Percentiles rank a stretch among this genome's conserved stretches.
Evolutionary conservation across 192 early-diverging fungal genomes (phyloP).

Genomic region (Coemansia guatemalensis): DNA sequence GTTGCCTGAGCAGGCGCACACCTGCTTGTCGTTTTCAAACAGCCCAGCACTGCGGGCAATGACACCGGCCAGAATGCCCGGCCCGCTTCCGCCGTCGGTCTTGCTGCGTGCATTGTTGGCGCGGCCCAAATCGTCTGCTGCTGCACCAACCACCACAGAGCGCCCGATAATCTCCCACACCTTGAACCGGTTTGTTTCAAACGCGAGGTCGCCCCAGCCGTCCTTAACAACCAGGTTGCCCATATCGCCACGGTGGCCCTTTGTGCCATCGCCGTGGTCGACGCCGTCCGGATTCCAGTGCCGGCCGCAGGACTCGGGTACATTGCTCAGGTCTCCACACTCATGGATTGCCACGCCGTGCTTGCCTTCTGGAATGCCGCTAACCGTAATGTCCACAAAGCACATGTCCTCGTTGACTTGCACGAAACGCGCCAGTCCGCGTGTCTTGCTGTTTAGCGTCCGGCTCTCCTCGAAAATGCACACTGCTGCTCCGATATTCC

Average conservation of each 20-base stretch:
- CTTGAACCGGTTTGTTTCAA: conserved; percentile 71
- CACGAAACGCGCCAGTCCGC: conserved; percentile 79
- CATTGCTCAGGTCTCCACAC: conserved; percentile 68
- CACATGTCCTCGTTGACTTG: conserved; percentile 70
- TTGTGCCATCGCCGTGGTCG: conserved; percentile 21
- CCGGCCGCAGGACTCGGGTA: conserved; percentile 47
- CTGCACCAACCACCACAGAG: conserved; percentile 70
- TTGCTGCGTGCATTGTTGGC: conserved; percentile 34
- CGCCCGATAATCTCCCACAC: conserved; percentile 92
- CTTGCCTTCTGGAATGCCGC: conserved; percentile 62
- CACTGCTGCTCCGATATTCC: conserved; percentile 81
- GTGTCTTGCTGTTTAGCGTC: conserved; percentile 10
- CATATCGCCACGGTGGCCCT: conserved; percentile 61
- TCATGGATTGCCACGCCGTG: conserved; percentile 78
- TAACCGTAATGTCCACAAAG: conserved; percentile 79
- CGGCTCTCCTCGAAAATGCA: conserved; percentile 80
- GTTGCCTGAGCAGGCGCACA: conserved; percentile 82
- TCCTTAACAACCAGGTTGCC: conserved; percentile 66
- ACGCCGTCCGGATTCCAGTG: conserved; percentile 31
- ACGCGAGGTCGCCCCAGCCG: conserved; percentile 73
- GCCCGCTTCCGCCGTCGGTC: conserved; percentile 56
- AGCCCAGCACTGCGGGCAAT: conserved; percentile 86
- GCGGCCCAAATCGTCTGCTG: conserved; percentile 58
- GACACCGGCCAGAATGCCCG: conserved; percentile 74
- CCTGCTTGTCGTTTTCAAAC: conserved; percentile 86